These are phyloP conservation scores for Colletotrichum sp. DNA, from an alignment of 2,329 filamentous ascomycete genomes.

Conservation along the genomic window DNA sequence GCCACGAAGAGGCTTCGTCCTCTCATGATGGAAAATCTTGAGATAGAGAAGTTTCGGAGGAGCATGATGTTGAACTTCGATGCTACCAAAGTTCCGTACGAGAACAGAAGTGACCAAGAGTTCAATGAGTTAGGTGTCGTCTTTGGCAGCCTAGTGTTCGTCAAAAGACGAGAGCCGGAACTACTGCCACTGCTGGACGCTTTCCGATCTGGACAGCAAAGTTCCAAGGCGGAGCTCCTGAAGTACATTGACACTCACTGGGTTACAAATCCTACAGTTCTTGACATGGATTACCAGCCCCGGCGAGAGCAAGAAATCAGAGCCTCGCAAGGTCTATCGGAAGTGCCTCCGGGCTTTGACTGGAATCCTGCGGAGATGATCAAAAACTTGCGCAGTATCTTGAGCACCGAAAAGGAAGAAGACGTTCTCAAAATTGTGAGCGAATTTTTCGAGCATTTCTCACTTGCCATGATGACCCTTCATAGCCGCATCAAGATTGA, in stretches of 20 bases:
- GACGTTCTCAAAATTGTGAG: not conserved
- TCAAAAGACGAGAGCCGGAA: not conserved
- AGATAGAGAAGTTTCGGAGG: not conserved
- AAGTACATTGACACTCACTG: slow-evolving; percentile 22
- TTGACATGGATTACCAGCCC: slow-evolving; percentile 24
- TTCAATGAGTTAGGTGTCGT: not conserved
- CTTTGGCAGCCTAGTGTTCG: not conserved
- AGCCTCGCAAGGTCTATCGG: not conserved
- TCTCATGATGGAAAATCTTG: not conserved
- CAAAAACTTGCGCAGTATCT: not conserved
- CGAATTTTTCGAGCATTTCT: not conserved
- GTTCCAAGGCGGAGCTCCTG: not conserved
- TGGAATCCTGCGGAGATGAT: not conserved
- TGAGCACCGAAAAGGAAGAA: not conserved
- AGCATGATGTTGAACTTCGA: not conserved
- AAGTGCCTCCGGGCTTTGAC: not conserved
- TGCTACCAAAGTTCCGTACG: no score
- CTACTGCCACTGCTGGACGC: not conserved
- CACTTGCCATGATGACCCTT: not conserved
- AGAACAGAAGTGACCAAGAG: not conserved
- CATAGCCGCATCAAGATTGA: slow-evolving; percentile 23
- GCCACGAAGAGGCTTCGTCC: not conserved
- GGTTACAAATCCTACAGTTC: slow-evolving; percentile 21
- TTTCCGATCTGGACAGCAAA: not conserved
- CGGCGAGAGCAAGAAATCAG: not conserved